phyloP scores from a whole-genome alignment of 2,329 filamentous ascomycete genomes.

The Cercospora janseana region DNA sequence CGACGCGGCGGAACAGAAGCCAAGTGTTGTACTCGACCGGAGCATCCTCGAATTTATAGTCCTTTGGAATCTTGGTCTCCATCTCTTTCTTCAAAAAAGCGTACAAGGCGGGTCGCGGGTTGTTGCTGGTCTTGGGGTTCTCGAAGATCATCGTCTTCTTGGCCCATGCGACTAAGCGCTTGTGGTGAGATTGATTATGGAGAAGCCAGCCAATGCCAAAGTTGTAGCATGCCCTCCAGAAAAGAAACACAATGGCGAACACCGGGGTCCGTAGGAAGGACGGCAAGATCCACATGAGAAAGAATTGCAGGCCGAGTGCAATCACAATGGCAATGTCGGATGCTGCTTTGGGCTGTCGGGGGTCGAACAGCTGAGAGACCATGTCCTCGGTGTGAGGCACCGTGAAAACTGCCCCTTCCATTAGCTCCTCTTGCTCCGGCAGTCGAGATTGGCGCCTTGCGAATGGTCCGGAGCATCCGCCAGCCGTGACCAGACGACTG shows the following conservation, averaged over 20 bases:
- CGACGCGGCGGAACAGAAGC: slow-evolving; percentile 91
- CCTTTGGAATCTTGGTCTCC: slow-evolving; percentile 88
- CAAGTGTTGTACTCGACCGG: slow-evolving; percentile 99
- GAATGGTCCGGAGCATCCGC: too few species aligned
- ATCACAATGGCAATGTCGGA: slow-evolving; percentile 78
- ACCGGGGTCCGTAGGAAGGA: slow-evolving; percentile 66
- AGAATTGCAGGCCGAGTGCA: slow-evolving; percentile 72
- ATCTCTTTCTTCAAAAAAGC: slow-evolving; percentile 81
- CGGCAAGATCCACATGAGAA: slow-evolving; percentile 72
- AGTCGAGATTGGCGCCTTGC: too few species aligned
- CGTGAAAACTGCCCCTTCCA: slow-evolving; percentile 78
- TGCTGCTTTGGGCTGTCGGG: slow-evolving; percentile 90
- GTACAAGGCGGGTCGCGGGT: slow-evolving; percentile 80
- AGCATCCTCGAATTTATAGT: slow-evolving; percentile 90
- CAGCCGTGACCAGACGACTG: too few species aligned
- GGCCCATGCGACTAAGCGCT: slow-evolving; percentile 82
- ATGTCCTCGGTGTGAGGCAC: slow-evolving; percentile 97
- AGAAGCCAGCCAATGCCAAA: slow-evolving; percentile 88
- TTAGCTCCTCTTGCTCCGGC: too few species aligned
- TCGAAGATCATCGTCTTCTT: slow-evolving; percentile 84
- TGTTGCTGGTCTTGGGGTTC: slow-evolving; percentile 73
- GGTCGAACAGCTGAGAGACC: slow-evolving; percentile 95
- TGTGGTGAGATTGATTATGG: slow-evolving; percentile 84
- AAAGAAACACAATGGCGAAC: slow-evolving; percentile 80
- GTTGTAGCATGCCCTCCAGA: slow-evolving; percentile 93